phyloP scores from a whole-genome alignment of 2,329 filamentous ascomycete species.

The Cordyceps tenuipes region DNA sequence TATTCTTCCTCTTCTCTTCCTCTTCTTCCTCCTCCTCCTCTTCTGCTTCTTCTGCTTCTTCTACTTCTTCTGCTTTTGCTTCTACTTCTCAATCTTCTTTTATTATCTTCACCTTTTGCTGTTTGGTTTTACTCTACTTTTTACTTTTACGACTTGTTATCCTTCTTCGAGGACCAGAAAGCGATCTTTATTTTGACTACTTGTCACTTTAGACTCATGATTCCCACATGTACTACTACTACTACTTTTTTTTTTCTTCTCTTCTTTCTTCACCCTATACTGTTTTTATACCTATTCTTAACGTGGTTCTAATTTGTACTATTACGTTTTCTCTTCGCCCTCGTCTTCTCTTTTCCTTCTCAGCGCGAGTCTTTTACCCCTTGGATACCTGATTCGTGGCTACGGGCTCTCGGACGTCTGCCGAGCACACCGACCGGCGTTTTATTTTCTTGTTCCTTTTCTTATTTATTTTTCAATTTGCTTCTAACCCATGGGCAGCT shows the following conservation, averaged over 20 bases:
- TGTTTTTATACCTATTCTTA: conserved; percentile 1
- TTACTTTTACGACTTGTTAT: neutral
- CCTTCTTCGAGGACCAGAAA: neutral
- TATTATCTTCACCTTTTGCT: neutral
- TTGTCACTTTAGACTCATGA: conserved; percentile 13
- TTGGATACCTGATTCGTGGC: neutral
- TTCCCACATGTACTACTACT: conserved; percentile 11
- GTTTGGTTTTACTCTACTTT: neutral
- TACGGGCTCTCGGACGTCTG: too few relatives aligned
- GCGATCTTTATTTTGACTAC: conserved; percentile 12
- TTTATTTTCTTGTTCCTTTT: too few relatives aligned
- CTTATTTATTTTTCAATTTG: too few relatives aligned
- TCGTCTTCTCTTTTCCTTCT: neutral
- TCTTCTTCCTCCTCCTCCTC: too few relatives aligned
- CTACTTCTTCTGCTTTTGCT: neutral
- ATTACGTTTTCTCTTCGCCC: neutral
- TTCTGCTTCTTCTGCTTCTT: neutral
- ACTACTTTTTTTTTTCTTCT: conserved; percentile 10
- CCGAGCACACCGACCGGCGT: too few relatives aligned
- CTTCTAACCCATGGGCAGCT: too few relatives aligned
- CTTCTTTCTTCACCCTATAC: neutral
- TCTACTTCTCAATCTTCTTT: neutral
- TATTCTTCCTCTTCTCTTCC: too few relatives aligned
- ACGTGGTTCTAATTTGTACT: neutral
- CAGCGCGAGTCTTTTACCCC: neutral